Percentiles rank a stretch among this genome's conserved stretches.
Evolutionary conservation across 805 yeast species (phyloP).

Genomic region (Nakazawaea molendinolei): DNA sequence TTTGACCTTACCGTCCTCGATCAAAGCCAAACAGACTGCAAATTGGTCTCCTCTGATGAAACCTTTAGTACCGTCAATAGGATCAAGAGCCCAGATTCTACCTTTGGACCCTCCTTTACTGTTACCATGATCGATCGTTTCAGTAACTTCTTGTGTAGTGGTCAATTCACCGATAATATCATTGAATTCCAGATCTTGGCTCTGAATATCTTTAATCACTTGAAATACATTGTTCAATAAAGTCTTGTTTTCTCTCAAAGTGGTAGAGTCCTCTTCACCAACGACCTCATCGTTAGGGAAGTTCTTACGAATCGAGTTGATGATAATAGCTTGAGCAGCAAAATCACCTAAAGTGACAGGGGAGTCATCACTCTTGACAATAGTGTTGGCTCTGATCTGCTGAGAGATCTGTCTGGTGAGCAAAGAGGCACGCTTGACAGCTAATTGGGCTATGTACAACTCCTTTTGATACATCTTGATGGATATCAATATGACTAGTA

Average conservation of each 20-base stretch:
- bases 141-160: conserved; percentile 43
- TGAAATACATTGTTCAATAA: conserved; percentile 51
- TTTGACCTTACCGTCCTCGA: conserved; percentile 78
- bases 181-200: conserved; percentile 27
- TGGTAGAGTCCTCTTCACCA: conserved; percentile 87
- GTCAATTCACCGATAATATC: conserved; percentile 34
- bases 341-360: conserved; percentile 97
- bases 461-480: conserved; percentile 37
- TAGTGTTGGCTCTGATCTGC: conserved; percentile 38
- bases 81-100: conserved; percentile 95
- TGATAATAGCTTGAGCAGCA: conserved; percentile 91
- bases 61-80: conserved; percentile 97
- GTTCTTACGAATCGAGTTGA: conserved; percentile 68
- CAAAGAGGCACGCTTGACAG: conserved; percentile 81
- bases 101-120: conserved; percentile 74
- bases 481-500: neutral
- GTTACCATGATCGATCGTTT: conserved; percentile 72
- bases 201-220: conserved; percentile 50
- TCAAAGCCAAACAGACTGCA: conserved; percentile 89
- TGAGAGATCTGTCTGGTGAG: conserved; percentile 62
- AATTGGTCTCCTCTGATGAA: conserved; percentile 94
- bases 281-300: conserved; percentile 85
- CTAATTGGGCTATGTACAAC: conserved; percentile 74
- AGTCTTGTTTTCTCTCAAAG: conserved; percentile 44
- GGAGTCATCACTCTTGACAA: conserved; percentile 77